Evolutionary conservation across 2,329 filamentous ascomycete species (phyloP), one percentile per base, ranked within the genome.

Genomic region (Pseudohalonectria lignicola): DNA sequence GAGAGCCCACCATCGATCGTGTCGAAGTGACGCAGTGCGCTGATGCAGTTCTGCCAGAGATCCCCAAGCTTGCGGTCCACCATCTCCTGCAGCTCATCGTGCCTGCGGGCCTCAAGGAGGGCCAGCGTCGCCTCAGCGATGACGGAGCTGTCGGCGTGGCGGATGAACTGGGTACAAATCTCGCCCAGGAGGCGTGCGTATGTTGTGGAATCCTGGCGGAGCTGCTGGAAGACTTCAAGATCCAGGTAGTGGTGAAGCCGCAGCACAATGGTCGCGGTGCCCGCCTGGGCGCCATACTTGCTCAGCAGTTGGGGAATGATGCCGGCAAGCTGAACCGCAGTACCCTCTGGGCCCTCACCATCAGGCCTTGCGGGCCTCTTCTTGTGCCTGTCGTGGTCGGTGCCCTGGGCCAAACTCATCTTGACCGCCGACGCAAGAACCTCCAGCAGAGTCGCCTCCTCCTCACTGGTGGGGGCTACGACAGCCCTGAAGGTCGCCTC

Each of bases 201-300:
- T 2, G 79, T 81, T 2, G 82, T 79, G 1, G 86, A 77, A 47
- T 93, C 86, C 54, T 94, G 87, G 37, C 88, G 81, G 28, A 96
- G 66, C 51, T 94, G 85, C 53, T 88, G 82, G 53, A 96, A 93
- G 17, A 88, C 75, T 30, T 90, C 83, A 1, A 95, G 71, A 47
- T 94, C 85, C 17, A 98, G 76, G 29, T 85, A 76, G 52, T 90
- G 86, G 54, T 93, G 86, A 31, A 98, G 66, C 23, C 86, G 78
- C 18, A 98, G 69, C 33, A 95, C 87, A 18, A 84, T 77, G 9
- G 86, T 84, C 2, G 88, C 87, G 18, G 90, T 88, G 50, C 83
- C 79, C 13, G 92, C 83, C 20, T 84, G 74, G n/a, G 88, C 85
- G 5, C 92, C 90, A 49, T 87, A 98, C 54, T 95, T 96, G 60